Conservation (phyloP, 768 basidiomycete species). For the Tricholoma saponaceum region DNA sequence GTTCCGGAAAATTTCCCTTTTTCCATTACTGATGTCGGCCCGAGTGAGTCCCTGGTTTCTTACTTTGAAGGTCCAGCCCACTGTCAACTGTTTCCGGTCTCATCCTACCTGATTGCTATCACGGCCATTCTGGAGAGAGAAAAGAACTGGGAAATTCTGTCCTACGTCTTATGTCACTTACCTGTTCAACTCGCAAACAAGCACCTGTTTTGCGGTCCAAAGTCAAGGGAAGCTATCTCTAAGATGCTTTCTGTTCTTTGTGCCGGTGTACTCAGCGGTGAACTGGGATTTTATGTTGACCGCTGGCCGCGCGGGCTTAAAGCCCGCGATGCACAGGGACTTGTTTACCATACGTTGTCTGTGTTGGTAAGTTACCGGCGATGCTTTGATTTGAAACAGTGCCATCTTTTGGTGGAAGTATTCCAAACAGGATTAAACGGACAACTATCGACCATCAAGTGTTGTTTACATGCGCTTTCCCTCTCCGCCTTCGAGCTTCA, state of each 20-base stretch:
- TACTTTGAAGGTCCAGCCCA: conserved; percentile 46
- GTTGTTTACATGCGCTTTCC: conserved; percentile 85
- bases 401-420: conserved; percentile 69
- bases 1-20: conserved; percentile 67
- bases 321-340: conserved; percentile 77
- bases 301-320: conserved; percentile 61
- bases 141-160: conserved; percentile 88
- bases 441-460: conserved; percentile 75
- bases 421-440: conserved; percentile 68
- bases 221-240: conserved; percentile 59
- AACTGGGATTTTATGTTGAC: conserved; percentile 53
- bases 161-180: conserved; percentile 87
- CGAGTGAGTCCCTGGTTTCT: conserved; percentile 65
- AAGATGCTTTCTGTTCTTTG: conserved; percentile 66
- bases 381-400: conserved; percentile 66
- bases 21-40: conserved; percentile 47
- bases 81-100: conserved; percentile 61
- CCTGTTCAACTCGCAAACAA: conserved; percentile 93
- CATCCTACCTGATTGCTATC: conserved; percentile 64
- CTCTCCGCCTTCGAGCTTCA: conserved; percentile 86
- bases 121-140: conserved; percentile 67
- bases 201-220: conserved; percentile 92
- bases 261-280: conserved; percentile 53
- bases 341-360: conserved; percentile 83
- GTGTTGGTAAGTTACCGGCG: conserved; percentile 84